Conservation (phyloP, 768 basidiomycete genomes). For the Mrakia gelida region DNA sequence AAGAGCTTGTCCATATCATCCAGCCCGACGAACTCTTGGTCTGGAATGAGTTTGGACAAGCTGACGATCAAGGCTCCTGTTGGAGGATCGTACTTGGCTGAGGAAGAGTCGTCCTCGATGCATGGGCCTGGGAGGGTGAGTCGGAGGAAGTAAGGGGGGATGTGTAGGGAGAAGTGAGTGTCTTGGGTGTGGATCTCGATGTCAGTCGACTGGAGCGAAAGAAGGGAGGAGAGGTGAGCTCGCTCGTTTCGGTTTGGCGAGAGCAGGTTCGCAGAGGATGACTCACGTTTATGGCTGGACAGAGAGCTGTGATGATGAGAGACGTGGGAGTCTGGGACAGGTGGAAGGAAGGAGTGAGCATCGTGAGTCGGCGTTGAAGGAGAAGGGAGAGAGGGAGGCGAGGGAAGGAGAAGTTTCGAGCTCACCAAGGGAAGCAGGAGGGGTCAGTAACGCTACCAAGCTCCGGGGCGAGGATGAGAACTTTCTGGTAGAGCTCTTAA, state of each 20-base stretch:
- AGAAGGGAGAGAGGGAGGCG: background rate
- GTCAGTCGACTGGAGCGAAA: constrained; percentile 63
- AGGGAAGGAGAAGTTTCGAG: background rate
- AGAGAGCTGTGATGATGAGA: constrained; percentile 11
- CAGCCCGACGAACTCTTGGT: constrained; percentile 68
- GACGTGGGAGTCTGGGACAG: constrained; percentile 13
- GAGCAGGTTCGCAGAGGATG: constrained; percentile 5
- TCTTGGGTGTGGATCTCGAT: constrained; percentile 71
- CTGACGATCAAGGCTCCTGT: constrained; percentile 73
- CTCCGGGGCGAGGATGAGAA: background rate
- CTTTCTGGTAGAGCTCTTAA: too few species aligned
- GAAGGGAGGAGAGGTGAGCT: constrained; percentile 21
- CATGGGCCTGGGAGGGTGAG: constrained; percentile 66
- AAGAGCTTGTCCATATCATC: constrained; percentile 73
- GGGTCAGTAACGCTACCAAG: too few species aligned
- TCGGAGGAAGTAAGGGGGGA: constrained; percentile 80
- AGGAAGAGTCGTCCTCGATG: constrained; percentile 64
- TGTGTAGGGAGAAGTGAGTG: constrained; percentile 64
- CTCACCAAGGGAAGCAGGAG: background rate
- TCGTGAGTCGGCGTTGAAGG: background rate
- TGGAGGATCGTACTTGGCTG: constrained; percentile 68
- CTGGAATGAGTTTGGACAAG: constrained; percentile 62
- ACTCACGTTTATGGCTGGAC: constrained; percentile 6
- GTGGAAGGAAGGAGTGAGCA: constrained; percentile 26
- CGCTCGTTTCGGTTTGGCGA: background rate